Evolutionary conservation across 2,329 filamentous ascomycete genomes (phyloP).

Genomic region (Rhynchosporium agropyri): DNA sequence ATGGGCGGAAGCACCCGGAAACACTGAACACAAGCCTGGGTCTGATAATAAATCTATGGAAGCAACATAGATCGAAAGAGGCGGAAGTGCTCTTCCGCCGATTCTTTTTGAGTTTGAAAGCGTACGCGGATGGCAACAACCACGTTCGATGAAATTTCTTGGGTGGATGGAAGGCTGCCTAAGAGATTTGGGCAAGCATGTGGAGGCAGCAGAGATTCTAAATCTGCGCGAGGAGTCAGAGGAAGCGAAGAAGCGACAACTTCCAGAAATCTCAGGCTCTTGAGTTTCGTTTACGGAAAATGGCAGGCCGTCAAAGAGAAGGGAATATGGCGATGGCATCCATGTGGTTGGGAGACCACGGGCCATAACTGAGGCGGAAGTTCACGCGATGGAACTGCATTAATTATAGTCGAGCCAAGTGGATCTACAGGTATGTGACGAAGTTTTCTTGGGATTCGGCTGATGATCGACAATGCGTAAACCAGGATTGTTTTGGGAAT

Average conservation of each 20-base stretch:
- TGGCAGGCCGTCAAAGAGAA: no score
- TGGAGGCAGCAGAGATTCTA: constrained; percentile 34
- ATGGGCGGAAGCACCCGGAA: constrained; percentile 19
- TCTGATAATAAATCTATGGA: constrained; percentile 39
- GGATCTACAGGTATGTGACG: no score
- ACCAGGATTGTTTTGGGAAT: no score
- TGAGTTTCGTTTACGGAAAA: background rate
- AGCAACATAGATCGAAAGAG: background rate
- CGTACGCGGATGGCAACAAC: background rate
- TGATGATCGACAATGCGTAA: no score
- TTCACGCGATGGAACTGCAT: no score
- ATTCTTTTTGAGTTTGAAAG: background rate
- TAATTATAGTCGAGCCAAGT: no score
- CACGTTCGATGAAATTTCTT: background rate
- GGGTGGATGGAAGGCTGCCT: background rate
- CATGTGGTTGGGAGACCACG: no score
- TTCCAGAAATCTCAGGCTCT: background rate
- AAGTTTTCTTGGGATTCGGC: no score
- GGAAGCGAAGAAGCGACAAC: background rate
- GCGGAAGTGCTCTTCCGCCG: background rate
- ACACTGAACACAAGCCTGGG: constrained; percentile 33
- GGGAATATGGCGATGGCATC: no score
- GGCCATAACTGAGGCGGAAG: no score
- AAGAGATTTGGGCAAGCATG: constrained; percentile 31
- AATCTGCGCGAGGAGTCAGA: background rate